Evolutionary conservation across 2,329 filamentous ascomycete species (phyloP).

Genomic region (Cordyceps sp.): DNA sequence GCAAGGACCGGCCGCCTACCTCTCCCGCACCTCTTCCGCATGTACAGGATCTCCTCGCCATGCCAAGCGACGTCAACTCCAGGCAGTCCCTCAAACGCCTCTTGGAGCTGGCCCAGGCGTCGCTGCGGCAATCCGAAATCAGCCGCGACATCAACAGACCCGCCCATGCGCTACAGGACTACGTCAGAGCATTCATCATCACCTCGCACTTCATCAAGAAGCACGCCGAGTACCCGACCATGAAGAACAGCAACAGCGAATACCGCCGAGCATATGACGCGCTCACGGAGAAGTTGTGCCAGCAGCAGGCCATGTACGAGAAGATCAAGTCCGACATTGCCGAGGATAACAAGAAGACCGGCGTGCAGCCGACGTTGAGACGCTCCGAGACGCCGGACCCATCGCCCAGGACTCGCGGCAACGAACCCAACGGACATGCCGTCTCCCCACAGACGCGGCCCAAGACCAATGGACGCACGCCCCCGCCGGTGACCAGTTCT

Average conservation of each 20-base stretch:
- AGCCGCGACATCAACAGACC: constrained; percentile 46
- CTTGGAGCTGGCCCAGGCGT: constrained; percentile 33
- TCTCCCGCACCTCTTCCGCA: constrained; percentile 26
- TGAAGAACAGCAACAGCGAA: constrained; percentile 37
- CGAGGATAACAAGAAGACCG: constrained; percentile 45
- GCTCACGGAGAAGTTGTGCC: constrained; percentile 32
- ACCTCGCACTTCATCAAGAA: constrained; percentile 58
- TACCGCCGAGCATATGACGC: constrained; percentile 29
- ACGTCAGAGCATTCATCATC: constrained; percentile 67
- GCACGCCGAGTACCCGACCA: constrained; percentile 55
- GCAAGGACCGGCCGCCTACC: constrained; percentile 10
- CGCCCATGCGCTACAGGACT: constrained; percentile 68
- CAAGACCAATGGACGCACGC: constrained; percentile 3
- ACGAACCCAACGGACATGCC: background rate
- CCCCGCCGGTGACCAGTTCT: constrained; percentile 6
- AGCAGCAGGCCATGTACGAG: constrained; percentile 32
- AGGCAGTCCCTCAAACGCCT: constrained; percentile 35
- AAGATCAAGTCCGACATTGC: constrained; percentile 43
- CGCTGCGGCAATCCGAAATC: constrained; percentile 43
- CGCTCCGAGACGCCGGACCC: constrained; percentile 5
- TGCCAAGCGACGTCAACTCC: constrained; percentile 27
- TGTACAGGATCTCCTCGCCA: constrained; percentile 33
- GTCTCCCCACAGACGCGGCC: no score
- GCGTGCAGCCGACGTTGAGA: constrained; percentile 28
- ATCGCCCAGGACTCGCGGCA: background rate